Base-by-base conservation (phyloP, 306 rosid species). In the Adenanthera pavonina region DNA sequence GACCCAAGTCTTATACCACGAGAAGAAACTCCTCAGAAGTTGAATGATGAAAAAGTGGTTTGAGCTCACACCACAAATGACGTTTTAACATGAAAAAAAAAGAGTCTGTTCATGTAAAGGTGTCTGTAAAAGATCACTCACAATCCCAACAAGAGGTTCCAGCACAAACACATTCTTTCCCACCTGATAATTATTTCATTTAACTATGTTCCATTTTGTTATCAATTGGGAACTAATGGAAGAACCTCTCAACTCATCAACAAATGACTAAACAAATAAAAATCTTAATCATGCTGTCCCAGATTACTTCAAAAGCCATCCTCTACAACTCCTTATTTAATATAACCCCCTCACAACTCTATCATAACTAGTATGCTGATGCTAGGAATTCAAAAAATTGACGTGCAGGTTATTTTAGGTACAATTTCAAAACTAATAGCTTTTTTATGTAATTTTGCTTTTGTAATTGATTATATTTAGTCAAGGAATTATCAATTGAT, bases 111-210 rank as follows among this genome's bases (percentile, higher is more conserved):
- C 77, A 40, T 34, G 69, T 12, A 62, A 62, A n/a, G 80, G 85
- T 72, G 85, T 72, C 65, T 71, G 2, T 56, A 69, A 64, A 59
- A 72, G 81, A 88, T 70, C 76, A 57, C 59, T 74, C 77, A 67
- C 77, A 82, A 62, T 61, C 82, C 90, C 94, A 90, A 84, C 92
- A 89, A 41, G 16, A 83, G 91, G 93, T 90, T 81, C 78, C 87
- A 56, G 43, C 4, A 12, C 16, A 36, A 90, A 90, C 80, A 80
- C 95, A 87, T 25, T 15, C 59, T 74, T 67, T 38, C 20, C 83
- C 40, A 53, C n/a, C 73, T 78, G 52, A 25, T 40, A 16, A 51
- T 47, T 65, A 34, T 46, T 74, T 65, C 79, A 40, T 72, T 57
- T 64, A 19, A 0, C 11, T 30, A 15, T 61, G n/a, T 51, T 51